Conservation (phyloP, 352 stramenopile species). For the Phytophthora pluvialis region DNA sequence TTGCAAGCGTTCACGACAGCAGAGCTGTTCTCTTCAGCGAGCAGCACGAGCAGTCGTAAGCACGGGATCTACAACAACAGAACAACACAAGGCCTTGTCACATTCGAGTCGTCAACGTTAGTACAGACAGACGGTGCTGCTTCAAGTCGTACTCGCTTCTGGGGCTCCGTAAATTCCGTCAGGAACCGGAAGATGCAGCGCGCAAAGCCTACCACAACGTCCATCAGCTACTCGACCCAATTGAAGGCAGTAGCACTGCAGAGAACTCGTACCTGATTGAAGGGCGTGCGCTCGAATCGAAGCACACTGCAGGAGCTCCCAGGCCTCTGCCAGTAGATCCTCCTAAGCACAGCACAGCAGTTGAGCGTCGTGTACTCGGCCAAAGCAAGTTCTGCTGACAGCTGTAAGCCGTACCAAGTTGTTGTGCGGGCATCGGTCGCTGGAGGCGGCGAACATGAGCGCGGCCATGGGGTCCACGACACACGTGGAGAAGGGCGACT, state of each 20-base stretch:
- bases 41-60: conserved; percentile 59
- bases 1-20: conserved; percentile 62
- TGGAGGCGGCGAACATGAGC: conserved; percentile 67
- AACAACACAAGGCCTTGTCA: conserved; percentile 18
- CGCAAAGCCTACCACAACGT: conserved; percentile 51
- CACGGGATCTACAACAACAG: conserved; percentile 49
- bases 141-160: conserved; percentile 55
- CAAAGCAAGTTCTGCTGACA: background rate
- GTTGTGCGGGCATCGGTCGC: conserved; percentile 62
- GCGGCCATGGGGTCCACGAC: conserved; percentile 65
- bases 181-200: conserved; percentile 68
- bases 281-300: conserved; percentile 53
- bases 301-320: conserved; percentile 55
- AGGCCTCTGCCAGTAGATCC: conserved; percentile 58
- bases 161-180: conserved; percentile 51
- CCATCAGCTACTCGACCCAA: conserved; percentile 7
- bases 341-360: conserved; percentile 38
- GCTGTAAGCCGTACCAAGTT: conserved; percentile 50
- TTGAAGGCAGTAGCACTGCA: background rate
- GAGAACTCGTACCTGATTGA: conserved; percentile 43
- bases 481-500: conserved; percentile 58
- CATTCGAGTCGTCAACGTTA: background rate
- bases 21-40: conserved; percentile 57
- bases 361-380: background rate
- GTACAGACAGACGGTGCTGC: conserved; percentile 7